phyloP scores from a whole-genome alignment of 2,329 filamentous ascomycete species.

The Colletotrichum sp. region DNA sequence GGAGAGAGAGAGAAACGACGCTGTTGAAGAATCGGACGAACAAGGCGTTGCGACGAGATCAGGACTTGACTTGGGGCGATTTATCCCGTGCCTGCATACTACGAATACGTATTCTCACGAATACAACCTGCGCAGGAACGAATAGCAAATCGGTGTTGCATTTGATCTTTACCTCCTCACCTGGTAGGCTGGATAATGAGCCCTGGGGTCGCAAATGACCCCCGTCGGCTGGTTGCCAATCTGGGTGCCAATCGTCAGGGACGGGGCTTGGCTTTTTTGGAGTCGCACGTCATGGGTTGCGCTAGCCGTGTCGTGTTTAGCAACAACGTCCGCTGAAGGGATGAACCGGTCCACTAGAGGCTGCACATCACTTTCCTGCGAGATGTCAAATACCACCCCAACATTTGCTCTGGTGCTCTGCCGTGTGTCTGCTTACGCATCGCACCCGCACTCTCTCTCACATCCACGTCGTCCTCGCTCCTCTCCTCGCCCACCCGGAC shows the following conservation, averaged over 20 bases:
- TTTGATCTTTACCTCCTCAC: background rate
- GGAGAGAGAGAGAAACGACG: background rate
- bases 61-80: background rate
- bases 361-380: background rate
- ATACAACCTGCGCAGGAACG: background rate
- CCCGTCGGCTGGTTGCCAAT: conserved; percentile 1
- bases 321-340: background rate
- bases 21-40: background rate
- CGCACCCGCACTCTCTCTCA: background rate
- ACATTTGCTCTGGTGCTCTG: background rate
- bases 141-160: background rate
- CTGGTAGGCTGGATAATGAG: background rate
- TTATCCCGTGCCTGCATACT: background rate
- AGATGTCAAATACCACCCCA: background rate
- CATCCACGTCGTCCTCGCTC: background rate
- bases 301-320: background rate
- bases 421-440: background rate
- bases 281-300: conserved; percentile 2
- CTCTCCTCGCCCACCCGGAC: background rate
- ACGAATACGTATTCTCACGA: background rate
- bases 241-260: background rate
- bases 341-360: conserved; percentile 1
- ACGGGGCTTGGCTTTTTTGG: background rate
- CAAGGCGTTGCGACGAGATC: background rate
- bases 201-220: background rate